Evolutionary conservation across 345 rosid genomes (phyloP), one percentile per base, ranked within the genome.

Genomic region (Pugionium dolabratum): DNA sequence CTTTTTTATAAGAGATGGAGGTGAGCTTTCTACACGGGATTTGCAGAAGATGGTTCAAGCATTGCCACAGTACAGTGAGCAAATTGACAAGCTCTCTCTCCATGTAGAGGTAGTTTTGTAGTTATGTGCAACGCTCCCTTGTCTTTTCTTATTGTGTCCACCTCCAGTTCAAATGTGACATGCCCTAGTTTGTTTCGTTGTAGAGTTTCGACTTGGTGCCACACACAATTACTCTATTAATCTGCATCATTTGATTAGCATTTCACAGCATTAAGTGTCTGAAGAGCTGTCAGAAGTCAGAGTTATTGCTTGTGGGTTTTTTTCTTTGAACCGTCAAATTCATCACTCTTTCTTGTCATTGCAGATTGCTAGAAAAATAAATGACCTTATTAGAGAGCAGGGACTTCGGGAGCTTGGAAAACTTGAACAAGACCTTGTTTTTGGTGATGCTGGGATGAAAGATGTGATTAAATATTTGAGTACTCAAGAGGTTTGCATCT

Each of bases 21-120:
- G 67, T 62, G 99, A 95, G 71, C 83, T 91, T 73, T 89, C 99
- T 48, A 95, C 99, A 29, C 73, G 88, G 78, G 99, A 95, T 62
- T 79, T 95, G 78, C 98, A 91, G 79, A 86, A 91, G 84, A 95
- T 95, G 96, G 99, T 95, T 83, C 99, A 95, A 80, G 91, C 98
- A 9, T 82, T 95, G 81, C 97, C 99, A 29, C 99, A 95, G 59
- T 95, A 95, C 79, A 95, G 94, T 79, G 98, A 95, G 62, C 98
- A 95, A 78, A 95, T 95, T 74, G 99, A 95, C 81, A 95, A 95
- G 82, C 90, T 95, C 58, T 95, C 99, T 63, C 96, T 95, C 62
- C 99, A 95, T 75, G 98, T 95, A 28, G 99, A 95, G 97, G 99
- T 91, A 66, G 80, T 78, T 72, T 67, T 53, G 29, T 62, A 42